Conservation (phyloP, 2,329 filamentous ascomycete genomes). For the Aspergillus alliaceus region DNA sequence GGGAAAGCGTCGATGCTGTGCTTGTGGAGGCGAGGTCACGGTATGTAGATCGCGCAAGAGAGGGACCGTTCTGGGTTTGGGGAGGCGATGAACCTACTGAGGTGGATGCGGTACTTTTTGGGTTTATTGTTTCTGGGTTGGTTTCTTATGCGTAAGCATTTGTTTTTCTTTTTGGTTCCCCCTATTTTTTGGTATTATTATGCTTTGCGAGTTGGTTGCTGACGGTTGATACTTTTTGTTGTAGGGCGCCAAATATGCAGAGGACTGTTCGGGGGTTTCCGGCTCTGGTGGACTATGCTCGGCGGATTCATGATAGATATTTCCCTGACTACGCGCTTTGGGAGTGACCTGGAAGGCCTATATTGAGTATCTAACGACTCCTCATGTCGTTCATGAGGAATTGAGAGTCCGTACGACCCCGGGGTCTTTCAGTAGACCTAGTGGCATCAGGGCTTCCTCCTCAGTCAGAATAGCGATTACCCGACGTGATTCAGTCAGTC, state of each 20-base stretch:
- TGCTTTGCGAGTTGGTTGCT: background rate
- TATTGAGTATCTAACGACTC: background rate
- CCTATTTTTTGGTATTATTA: background rate
- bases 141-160: slow-evolving; percentile 54
- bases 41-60: slow-evolving; percentile 9
- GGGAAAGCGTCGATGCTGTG: slow-evolving; percentile 52
- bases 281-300: slow-evolving; percentile 56
- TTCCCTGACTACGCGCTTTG: slow-evolving; percentile 59
- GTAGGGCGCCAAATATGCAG: slow-evolving; percentile 50
- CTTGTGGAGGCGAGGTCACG: slow-evolving; percentile 38
- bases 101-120: slow-evolving; percentile 58
- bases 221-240: slow-evolving; percentile 1
- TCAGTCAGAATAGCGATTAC: background rate
- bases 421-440: no score
- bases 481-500: background rate
- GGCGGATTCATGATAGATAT: slow-evolving; percentile 55
- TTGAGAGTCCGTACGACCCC: background rate
- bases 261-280: slow-evolving; percentile 50
- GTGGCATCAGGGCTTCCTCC: no score
- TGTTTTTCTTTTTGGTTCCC: background rate
- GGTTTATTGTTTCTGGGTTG: slow-evolving; percentile 56
- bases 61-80: slow-evolving; percentile 57
- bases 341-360: slow-evolving; percentile 10
- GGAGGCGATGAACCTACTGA: slow-evolving; percentile 57
- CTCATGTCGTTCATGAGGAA: background rate